Conservation (phyloP, 257 asterid species). For the Prunella vulgaris region DNA sequence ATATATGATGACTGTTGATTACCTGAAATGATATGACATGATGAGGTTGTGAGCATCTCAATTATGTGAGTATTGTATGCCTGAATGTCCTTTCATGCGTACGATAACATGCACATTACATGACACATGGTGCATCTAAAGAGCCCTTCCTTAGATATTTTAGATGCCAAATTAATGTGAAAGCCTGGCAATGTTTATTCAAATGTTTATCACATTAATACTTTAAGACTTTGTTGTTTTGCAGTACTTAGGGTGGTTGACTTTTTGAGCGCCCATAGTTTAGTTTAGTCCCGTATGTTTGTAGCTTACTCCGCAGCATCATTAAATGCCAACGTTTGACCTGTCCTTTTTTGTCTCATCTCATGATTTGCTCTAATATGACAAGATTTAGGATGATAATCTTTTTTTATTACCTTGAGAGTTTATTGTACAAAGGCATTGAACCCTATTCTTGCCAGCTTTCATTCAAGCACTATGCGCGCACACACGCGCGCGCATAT, state of each 20-base stretch:
- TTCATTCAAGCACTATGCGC: background rate
- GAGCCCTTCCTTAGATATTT: slow-evolving; percentile 5
- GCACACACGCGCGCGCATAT: no score
- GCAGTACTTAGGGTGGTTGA: slow-evolving; percentile 25
- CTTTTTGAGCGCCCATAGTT: slow-evolving; percentile 6
- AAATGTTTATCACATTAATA: slow-evolving; percentile 24
- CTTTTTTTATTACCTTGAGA: background rate
- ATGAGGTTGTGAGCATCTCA: slow-evolving; percentile 13
- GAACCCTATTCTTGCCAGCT: slow-evolving; percentile 30
- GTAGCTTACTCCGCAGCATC: slow-evolving; percentile 22
- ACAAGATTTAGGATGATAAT: slow-evolving; percentile 18
- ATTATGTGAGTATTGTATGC: slow-evolving; percentile 13
- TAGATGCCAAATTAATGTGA: slow-evolving; percentile 21
- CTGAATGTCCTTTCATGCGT: background rate
- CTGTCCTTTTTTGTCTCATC: slow-evolving; percentile 35
- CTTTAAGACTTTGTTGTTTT: slow-evolving; percentile 8
- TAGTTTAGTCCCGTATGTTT: slow-evolving; percentile 21
- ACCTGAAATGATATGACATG: slow-evolving; percentile 14
- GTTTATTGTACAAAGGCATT: slow-evolving; percentile 27
- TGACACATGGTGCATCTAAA: slow-evolving; percentile 18
- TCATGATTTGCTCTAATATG: slow-evolving; percentile 3
- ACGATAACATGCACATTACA: slow-evolving; percentile 18
- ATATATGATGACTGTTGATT: background rate
- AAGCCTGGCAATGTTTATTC: slow-evolving; percentile 36
- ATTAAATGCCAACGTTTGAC: slow-evolving; percentile 34